Percentiles rank a stretch among this genome's conserved stretches.
These are phyloP conservation scores for Paecilomyces dactylethromorphus DNA, from an alignment of 2,329 filamentous ascomycete species.

Conservation along the genomic window DNA sequence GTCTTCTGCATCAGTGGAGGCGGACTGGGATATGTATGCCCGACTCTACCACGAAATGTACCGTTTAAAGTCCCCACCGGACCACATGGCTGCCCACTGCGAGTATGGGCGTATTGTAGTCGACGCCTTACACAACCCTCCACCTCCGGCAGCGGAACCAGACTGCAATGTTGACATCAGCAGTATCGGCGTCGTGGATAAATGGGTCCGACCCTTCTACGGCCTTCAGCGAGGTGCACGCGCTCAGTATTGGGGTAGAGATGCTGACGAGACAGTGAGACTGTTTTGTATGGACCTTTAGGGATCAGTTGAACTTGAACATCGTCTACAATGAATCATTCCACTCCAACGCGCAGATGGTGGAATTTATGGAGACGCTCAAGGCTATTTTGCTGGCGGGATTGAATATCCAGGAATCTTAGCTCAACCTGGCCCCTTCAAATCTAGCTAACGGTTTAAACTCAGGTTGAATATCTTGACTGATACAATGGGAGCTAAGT, in stretches of 20 bases:
- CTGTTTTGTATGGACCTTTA: constrained; percentile 26
- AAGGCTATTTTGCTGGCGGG: constrained; percentile 1
- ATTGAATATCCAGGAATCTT: constrained; percentile 10
- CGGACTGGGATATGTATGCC: constrained; percentile 10
- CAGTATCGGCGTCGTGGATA: constrained; percentile 11
- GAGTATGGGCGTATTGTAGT: constrained; percentile 19
- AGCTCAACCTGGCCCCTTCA: too few relatives aligned
- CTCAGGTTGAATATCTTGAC: too few relatives aligned
- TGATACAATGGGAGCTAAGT: too few relatives aligned
- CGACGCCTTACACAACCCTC: constrained; percentile 12
- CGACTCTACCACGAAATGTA: constrained; percentile 14
- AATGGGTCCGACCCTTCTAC: constrained; percentile 15
- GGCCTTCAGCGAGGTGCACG: constrained; percentile 17
- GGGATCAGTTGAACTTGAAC: constrained; percentile 22
- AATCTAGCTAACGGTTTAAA: too few relatives aligned
- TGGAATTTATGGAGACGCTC: constrained; percentile 8
- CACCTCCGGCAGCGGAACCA: constrained; percentile 12
- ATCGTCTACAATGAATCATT: constrained; percentile 27
- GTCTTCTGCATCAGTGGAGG: constrained; percentile 2
- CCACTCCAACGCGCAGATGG: constrained; percentile 18
- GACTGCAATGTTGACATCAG: constrained; percentile 23
- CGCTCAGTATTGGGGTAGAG: constrained; percentile 24
- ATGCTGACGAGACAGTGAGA: constrained; percentile 20
- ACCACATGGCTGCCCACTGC: constrained; percentile 18
- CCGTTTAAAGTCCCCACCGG: constrained; percentile 9